phyloP scores from a whole-genome alignment of 495 filamentous ascomycete species.

The Aspergillus heteromorphus region DNA sequence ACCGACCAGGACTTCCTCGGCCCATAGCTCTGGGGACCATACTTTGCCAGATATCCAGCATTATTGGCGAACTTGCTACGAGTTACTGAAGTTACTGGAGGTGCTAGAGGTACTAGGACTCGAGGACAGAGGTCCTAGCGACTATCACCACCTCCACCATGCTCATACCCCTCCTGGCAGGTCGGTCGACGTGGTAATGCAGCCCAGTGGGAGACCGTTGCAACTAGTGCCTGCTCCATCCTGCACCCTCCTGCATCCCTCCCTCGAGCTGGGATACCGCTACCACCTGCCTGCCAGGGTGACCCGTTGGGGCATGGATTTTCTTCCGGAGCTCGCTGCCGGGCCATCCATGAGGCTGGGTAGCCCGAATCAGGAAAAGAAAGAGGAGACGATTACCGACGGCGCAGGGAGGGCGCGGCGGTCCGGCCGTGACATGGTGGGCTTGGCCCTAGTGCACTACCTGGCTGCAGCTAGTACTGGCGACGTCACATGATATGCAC shows the following conservation, averaged over 20 bases:
- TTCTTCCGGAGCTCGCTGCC: neutral
- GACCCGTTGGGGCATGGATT: neutral
- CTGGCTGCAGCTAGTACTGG: neutral
- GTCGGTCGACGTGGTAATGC: neutral
- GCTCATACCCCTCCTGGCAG: neutral
- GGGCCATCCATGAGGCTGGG: neutral
- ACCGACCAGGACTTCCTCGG: no score
- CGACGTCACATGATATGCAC: neutral
- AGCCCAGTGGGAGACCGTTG: neutral
- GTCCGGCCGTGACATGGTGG: neutral
- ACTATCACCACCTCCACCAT: no score
- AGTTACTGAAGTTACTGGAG: no score
- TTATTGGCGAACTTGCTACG: no score
- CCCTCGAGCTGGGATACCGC: neutral
- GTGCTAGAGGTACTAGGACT: no score
- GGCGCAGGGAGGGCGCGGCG: neutral
- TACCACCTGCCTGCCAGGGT: neutral
- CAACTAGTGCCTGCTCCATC: neutral
- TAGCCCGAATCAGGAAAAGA: neutral
- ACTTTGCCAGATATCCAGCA: neutral
- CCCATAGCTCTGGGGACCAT: no score
- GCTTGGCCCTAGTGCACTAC: no score
- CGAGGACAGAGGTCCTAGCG: no score
- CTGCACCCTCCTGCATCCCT: neutral
- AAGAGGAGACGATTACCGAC: neutral